Base-by-base conservation (phyloP, 768 basidiomycete genomes). In the Asterophora parasitica region DNA sequence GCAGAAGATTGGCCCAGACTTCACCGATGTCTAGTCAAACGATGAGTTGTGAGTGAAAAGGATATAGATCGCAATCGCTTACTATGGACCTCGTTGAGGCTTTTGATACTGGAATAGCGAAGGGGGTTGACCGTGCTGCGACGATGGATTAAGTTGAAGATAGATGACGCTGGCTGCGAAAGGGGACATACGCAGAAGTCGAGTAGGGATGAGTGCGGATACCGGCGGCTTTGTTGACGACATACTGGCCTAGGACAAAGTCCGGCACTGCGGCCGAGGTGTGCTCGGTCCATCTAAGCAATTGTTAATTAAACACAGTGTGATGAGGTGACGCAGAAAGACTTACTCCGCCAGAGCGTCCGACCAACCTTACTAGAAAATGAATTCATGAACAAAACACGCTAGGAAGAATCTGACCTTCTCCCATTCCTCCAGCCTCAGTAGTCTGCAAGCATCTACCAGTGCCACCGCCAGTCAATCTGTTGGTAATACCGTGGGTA, bases 381-480 rank as follows among this genome's bases (percentile, higher is more conserved):
- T 19, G 13, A 44, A 13, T 26, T 20, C 11, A 31, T 13, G 12
- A 10, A 15, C 23, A 19, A 2, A 7, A 17, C 6, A 7, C 13
- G 7, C 16, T 16, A 4, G 9, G 15, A 20, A 16, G 9, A 19
- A 68, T 70, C 76, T 69, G 71, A 51, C 81, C 82, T 67, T 85
- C 83, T 49, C 82, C 83, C 71, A 85, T 76, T 16, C 83, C 82
- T 31, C 81, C 81, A 28, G 81, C 71, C 58, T 85, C 83, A n/a
- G 71, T 69, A 9, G 73, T 78, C 52, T 80, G 78, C 50, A 85
- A 69, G 65, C 83, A 85, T 31, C 78, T 73, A 41, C 75, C 77
- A 30, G 75, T 78, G 26, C 73, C 78, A 39, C 79, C 78, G 28
- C 76, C 76, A 27, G 74, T 75, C 69, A 77, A 62, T 16, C 70